A percentile compares a stretch with the other conserved stretches of the same genome.
phyloP scores from a whole-genome alignment of 768 basidiomycete species.

The Suillus plorans region DNA sequence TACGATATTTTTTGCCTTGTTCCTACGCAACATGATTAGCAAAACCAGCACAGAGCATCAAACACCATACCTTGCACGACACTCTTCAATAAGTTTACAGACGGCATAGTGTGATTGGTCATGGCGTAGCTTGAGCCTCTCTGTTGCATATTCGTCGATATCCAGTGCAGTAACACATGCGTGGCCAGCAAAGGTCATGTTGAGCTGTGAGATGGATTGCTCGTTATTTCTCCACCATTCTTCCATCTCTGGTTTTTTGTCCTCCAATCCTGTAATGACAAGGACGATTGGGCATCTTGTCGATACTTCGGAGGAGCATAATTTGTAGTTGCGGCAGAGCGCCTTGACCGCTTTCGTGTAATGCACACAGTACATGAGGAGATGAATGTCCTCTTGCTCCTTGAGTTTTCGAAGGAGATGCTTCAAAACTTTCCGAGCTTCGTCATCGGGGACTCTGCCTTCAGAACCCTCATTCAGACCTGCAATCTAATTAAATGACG shows the following conservation, averaged over 20 bases:
- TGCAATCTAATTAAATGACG: not conserved
- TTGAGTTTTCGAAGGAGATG: slow-evolving; percentile 33
- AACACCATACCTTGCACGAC: not conserved
- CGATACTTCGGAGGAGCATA: slow-evolving; percentile 9
- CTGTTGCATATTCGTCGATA: no score
- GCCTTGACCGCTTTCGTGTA: slow-evolving; percentile 25
- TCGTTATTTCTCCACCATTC: slow-evolving; percentile 41
- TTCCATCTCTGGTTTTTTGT: slow-evolving; percentile 30
- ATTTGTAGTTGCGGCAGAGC: slow-evolving; percentile 29
- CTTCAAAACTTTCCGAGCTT: slow-evolving; percentile 25
- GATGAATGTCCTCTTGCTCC: slow-evolving; percentile 22
- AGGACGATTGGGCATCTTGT: slow-evolving; percentile 14
- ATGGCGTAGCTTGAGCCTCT: slow-evolving; percentile 1
- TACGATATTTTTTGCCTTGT: slow-evolving; percentile 24
- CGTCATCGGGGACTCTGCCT: slow-evolving; percentile 26
- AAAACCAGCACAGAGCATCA: not conserved
- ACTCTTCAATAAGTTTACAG: slow-evolving; percentile 15
- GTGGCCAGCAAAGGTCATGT: slow-evolving; percentile 35
- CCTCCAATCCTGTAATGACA: slow-evolving; percentile 35
- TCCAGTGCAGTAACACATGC: slow-evolving; percentile 35
- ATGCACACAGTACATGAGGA: slow-evolving; percentile 27
- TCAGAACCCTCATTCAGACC: slow-evolving; percentile 34
- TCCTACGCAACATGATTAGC: not conserved
- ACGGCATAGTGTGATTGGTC: slow-evolving; percentile 22
- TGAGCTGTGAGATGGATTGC: slow-evolving; percentile 21